Evolutionary conservation across 2,329 filamentous ascomycete species (phyloP).

Genomic region (Neophaeococcomyces aloes): DNA sequence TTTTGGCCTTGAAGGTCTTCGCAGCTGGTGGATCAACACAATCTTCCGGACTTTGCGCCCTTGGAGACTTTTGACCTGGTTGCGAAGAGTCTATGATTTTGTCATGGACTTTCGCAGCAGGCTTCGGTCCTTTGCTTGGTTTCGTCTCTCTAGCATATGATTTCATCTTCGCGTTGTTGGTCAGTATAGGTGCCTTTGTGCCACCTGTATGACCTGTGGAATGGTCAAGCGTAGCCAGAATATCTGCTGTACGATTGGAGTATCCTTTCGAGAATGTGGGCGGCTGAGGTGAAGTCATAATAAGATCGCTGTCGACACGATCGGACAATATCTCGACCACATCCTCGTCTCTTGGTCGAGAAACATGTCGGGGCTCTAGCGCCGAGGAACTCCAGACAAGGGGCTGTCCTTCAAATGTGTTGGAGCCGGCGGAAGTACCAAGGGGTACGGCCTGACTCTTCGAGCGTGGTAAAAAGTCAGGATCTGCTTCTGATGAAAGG

Average conservation of each 20-base stretch:
- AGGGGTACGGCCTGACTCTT: not conserved
- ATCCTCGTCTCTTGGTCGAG: not conserved
- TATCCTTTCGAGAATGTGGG: constrained; percentile 19
- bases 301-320: constrained; percentile 22
- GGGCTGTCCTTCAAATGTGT: too few relatives aligned
- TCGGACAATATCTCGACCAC: constrained; percentile 30
- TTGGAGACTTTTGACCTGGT: not conserved
- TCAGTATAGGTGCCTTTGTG: constrained; percentile 8
- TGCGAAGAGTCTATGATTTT: constrained; percentile 18
- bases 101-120: constrained; percentile 8
- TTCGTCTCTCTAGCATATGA: constrained; percentile 8
- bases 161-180: constrained; percentile 13
- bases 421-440: not conserved
- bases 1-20: constrained; percentile 30
- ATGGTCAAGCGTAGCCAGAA: constrained; percentile 29
- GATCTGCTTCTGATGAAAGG: constrained; percentile 14
- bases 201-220: constrained; percentile 7
- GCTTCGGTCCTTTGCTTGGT: not conserved
- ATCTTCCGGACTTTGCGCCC: constrained; percentile 2
- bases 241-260: constrained; percentile 32
- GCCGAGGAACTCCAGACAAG: too few relatives aligned
- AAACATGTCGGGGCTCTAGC: constrained; percentile 18
- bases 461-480: too few relatives aligned
- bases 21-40: too few relatives aligned
- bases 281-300: constrained; percentile 14